Percentiles rank a stretch among this genome's conserved stretches.
Conservation (phyloP, 306 rosid genomes). For the Begonia masoniana region DNA sequence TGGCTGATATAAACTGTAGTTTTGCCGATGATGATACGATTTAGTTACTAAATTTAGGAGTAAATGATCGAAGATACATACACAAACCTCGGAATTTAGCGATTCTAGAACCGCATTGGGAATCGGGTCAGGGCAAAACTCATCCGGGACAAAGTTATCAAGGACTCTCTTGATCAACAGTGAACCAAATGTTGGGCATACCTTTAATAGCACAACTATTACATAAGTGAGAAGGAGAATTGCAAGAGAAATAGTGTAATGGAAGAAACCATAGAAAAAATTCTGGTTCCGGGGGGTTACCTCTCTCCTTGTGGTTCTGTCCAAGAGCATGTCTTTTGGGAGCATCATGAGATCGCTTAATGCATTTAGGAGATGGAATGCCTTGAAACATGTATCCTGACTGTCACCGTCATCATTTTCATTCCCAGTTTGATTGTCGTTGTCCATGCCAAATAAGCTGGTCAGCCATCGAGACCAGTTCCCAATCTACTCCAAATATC, state of each 20-base stretch:
- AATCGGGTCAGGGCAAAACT: constrained; percentile 89
- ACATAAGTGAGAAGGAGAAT: constrained; percentile 7
- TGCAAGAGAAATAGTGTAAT: not conserved
- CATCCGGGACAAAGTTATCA: constrained; percentile 65
- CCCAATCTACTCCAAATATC: constrained; percentile 52
- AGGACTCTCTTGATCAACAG: constrained; percentile 68
- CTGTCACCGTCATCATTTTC: constrained; percentile 26
- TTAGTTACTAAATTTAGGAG: not conserved
- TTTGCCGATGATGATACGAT: too few species aligned
- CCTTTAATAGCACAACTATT: constrained; percentile 37
- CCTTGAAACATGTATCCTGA: constrained; percentile 50
- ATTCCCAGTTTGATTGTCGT: constrained; percentile 45
- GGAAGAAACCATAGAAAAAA: constrained; percentile 1
- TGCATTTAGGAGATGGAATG: constrained; percentile 79
- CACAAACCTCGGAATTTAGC: constrained; percentile 57
- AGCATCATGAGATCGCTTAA: constrained; percentile 96
- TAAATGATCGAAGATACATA: not conserved
- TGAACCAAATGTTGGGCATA: constrained; percentile 72
- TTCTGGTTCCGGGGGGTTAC: constrained; percentile 25
- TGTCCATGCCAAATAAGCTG: constrained; percentile 67
- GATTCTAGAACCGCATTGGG: constrained; percentile 57
- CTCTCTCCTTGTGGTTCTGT: constrained; percentile 73
- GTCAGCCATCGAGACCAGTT: constrained; percentile 97
- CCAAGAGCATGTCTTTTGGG: constrained; percentile 91
- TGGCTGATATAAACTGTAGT: too few species aligned